Base-by-base conservation (phyloP, 441 rosid species). In the Theobroma grandiflorum region DNA sequence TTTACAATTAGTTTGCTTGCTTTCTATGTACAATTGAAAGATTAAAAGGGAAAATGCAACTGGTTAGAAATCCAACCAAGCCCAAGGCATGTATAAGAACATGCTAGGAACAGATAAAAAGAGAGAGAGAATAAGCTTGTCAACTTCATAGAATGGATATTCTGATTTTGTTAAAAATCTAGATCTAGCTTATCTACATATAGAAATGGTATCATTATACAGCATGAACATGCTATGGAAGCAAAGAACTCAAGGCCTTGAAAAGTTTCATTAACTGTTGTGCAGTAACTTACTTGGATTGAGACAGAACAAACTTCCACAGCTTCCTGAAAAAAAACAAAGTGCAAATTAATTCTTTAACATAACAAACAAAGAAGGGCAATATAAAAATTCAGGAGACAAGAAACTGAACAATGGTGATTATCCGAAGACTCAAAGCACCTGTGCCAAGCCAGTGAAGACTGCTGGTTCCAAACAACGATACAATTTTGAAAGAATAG, bases 361-460 rank as follows among this genome's bases (percentile, higher is more conserved):
- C 58, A 72, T 62, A 68, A 75, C 22, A 80, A 40, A 68, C 63
- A 61, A 80, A 71, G 22, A 81, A 68, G n/a, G 49, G n/a, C 4
- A 66, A 75, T 76, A 78, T 50, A 9, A 45, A 18, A 77, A 40
- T 42, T 72, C 64, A 47, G 1, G 47, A 72, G 66, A 81, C 81
- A 75, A 75, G 61, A 82, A 47, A 42, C 80, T 52, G 66, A 80
- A 84, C 74, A 68, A 72, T 15, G 52, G 50, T 76, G 33, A 81
- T 68, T 40, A 57, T 65, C 65, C 40, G 75, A 77, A 57, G 84
- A 80, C 70, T 70, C 77, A 84, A 72, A 82, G 84, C 80, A 90
- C 98, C 98, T 97, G 99, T 15, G 99, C 99, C 86, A 97, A 84
- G 76, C 99, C 98, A 82, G 98, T 97, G 88, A 97, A 97, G 73